Conservation (phyloP, 2,329 filamentous ascomycete species). For the Microsporum audouinii region DNA sequence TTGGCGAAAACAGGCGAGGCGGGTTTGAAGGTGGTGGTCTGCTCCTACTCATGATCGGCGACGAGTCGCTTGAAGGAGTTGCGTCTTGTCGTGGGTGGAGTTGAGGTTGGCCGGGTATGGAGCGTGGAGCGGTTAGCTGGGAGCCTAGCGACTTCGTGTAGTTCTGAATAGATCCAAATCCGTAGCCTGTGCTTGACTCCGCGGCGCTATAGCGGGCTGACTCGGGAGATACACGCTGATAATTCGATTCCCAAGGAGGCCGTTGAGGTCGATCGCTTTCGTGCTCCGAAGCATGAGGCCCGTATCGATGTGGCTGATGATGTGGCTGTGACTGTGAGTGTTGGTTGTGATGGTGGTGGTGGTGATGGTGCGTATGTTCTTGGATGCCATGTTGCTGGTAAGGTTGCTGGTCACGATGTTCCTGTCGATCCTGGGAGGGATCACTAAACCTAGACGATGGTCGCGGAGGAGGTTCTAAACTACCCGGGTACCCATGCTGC, state of each 20-base stretch:
- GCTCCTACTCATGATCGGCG: constrained; percentile 15
- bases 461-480: constrained; percentile 18
- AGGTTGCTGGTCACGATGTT: constrained; percentile 25
- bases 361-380: constrained; percentile 22
- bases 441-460: constrained; percentile 24
- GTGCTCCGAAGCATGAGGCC: constrained; percentile 21
- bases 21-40: constrained; percentile 22
- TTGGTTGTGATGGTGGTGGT: constrained; percentile 6
- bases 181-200: constrained; percentile 25
- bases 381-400: constrained; percentile 12
- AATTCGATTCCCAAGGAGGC: constrained; percentile 28
- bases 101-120: constrained; percentile 18
- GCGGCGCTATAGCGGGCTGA: constrained; percentile 25
- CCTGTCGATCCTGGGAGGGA: constrained; percentile 29
- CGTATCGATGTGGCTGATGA: constrained; percentile 21
- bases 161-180: constrained; percentile 32
- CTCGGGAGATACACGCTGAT: constrained; percentile 31
- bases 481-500: constrained; percentile 22
- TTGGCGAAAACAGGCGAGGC: constrained; percentile 25
- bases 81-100: constrained; percentile 27
- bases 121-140: constrained; percentile 26
- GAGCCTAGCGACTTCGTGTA: constrained; percentile 34
- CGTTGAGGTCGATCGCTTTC: constrained; percentile 23
- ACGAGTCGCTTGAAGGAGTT: constrained; percentile 23
- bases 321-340: constrained; percentile 4